Evolutionary conservation across 2,329 filamentous ascomycete genomes (phyloP).

Genomic region (Didymella lethalis): DNA sequence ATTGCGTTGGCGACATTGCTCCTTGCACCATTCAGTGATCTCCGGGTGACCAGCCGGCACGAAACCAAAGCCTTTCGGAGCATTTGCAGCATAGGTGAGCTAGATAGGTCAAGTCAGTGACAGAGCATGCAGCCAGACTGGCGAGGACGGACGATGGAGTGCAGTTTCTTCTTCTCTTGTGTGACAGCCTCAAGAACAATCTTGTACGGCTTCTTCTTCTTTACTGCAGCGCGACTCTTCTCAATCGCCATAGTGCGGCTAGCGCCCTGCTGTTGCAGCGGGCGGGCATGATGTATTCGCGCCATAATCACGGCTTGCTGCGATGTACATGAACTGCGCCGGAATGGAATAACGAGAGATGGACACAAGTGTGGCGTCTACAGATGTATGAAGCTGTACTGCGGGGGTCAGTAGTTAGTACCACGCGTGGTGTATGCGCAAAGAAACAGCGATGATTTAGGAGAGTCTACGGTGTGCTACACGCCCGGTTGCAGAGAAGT

Average conservation of each 20-base stretch:
- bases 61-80: constrained; percentile 68
- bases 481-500: constrained; percentile 29
- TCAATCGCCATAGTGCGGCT: constrained; percentile 31
- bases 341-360: constrained; percentile 12
- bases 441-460: constrained; percentile 18
- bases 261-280: constrained; percentile 31
- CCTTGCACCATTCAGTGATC: constrained; percentile 65
- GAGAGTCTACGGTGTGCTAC: constrained; percentile 31
- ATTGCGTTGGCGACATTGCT: constrained; percentile 63
- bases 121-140: constrained; percentile 10
- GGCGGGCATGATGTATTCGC: constrained; percentile 36
- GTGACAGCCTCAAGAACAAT: constrained; percentile 66
- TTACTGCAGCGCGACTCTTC: constrained; percentile 33
- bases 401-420: constrained; percentile 30
- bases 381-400: constrained; percentile 12
- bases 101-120: constrained; percentile 51
- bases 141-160: constrained; percentile 55
- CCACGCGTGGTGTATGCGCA: constrained; percentile 24
- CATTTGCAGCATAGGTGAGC: constrained; percentile 63
- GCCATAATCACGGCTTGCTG: constrained; percentile 32
- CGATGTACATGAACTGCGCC: constrained; percentile 25
- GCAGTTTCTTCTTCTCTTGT: constrained; percentile 67
- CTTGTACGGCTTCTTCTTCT: constrained; percentile 61
- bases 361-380: constrained; percentile 16
- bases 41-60: constrained; percentile 67